Conservation (phyloP, 495 filamentous ascomycete species). For the Tuber microsphaerosporum region DNA sequence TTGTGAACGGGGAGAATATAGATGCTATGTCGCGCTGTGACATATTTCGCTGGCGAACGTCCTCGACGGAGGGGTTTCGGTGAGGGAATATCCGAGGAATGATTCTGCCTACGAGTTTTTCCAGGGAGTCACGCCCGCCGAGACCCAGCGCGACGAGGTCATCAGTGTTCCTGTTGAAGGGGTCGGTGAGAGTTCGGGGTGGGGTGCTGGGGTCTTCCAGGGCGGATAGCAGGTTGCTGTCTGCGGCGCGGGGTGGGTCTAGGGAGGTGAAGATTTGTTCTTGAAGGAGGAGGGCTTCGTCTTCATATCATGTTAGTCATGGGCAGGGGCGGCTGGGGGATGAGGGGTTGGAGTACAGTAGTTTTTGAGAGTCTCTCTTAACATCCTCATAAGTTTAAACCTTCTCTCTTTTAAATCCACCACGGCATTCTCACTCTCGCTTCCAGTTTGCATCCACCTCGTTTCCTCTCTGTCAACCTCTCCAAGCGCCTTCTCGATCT, state of each 20-base stretch:
- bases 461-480: slow-evolving; percentile 28
- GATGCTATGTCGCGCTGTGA: slow-evolving; percentile 34
- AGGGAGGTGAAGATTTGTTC: slow-evolving; percentile 38
- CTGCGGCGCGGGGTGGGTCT: slow-evolving; percentile 31
- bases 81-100: slow-evolving; percentile 34
- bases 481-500: slow-evolving; percentile 22
- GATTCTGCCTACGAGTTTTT: slow-evolving; percentile 32
- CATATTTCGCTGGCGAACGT: slow-evolving; percentile 27
- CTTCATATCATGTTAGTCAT: slow-evolving; percentile 6
- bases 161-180: slow-evolving; percentile 26
- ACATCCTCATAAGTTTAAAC: slow-evolving; percentile 30
- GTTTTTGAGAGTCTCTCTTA: slow-evolving; percentile 25
- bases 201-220: slow-evolving; percentile 29
- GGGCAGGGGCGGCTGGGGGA: not conserved
- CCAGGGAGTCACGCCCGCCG: slow-evolving; percentile 33
- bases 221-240: slow-evolving; percentile 28
- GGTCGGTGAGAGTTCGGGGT: slow-evolving; percentile 15
- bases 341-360: slow-evolving; percentile 17
- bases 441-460: slow-evolving; percentile 27
- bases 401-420: slow-evolving; percentile 23
- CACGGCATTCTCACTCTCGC: slow-evolving; percentile 29
- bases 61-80: slow-evolving; percentile 30
- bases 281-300: slow-evolving; percentile 37
- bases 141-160: slow-evolving; percentile 35
- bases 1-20: slow-evolving; percentile 35